phyloP scores from a whole-genome alignment of 73 alveolate species.

The Tetrahymena thermophila region DNA sequence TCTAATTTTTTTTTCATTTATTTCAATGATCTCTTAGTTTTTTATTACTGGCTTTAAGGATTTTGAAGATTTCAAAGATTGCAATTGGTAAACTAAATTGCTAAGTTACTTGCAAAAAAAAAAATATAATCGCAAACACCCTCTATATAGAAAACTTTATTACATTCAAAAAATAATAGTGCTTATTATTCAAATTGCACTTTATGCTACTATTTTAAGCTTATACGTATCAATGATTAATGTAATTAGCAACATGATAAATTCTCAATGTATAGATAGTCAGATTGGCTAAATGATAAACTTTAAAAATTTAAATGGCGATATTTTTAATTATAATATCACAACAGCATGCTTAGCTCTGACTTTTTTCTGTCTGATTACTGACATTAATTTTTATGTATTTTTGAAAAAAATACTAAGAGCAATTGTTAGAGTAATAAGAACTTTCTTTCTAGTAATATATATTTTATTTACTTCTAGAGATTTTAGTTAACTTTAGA shows the following conservation, averaged over 20 bases:
- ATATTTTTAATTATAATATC: background rate
- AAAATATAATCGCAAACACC: background rate
- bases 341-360: background rate
- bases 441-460: background rate
- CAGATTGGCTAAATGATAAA: no score
- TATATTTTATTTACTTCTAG: background rate
- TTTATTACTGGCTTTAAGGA: background rate
- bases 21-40: background rate
- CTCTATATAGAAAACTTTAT: background rate
- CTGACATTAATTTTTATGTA: background rate
- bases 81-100: background rate
- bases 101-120: no score
- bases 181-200: background rate
- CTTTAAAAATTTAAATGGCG: background rate
- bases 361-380: background rate
- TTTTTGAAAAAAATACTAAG: background rate
- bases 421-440: background rate
- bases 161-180: no score
- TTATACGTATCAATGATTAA: background rate
- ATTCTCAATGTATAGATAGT: background rate
- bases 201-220: background rate
- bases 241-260: background rate
- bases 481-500: background rate
- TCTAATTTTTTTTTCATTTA: background rate
- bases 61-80: background rate